Percentiles rank a stretch among this genome's conserved stretches.
phyloP scores from a whole-genome alignment of 2,329 filamentous ascomycete genomes.

The Cladosporium sp. region DNA sequence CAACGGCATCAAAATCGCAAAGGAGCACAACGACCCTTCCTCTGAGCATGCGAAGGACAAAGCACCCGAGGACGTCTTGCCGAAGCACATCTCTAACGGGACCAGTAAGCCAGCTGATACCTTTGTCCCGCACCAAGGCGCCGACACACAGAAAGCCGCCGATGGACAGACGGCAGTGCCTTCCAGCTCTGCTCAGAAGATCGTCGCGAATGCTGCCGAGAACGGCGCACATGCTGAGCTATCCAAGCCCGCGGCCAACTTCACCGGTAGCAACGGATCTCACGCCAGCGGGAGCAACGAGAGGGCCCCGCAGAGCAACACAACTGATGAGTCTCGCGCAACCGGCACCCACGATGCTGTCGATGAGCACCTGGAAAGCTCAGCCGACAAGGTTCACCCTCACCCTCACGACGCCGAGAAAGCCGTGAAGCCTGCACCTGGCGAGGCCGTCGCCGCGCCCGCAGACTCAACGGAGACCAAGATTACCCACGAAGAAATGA shows the following conservation, averaged over 20 bases:
- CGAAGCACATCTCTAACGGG: conserved; percentile 20
- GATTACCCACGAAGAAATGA: conserved; percentile 37
- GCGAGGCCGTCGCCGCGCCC: conserved; percentile 34
- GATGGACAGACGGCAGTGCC: neutral
- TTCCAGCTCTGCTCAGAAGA: conserved; percentile 14
- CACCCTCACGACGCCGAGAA: conserved; percentile 32
- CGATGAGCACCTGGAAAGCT: conserved; percentile 27
- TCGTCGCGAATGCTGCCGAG: conserved; percentile 22
- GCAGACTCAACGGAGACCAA: conserved; percentile 30
- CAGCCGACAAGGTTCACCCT: conserved; percentile 30
- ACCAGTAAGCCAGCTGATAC: conserved; percentile 20
- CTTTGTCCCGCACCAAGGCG: conserved; percentile 20
- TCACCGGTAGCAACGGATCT: conserved; percentile 13
- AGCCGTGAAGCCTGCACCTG: conserved; percentile 27
- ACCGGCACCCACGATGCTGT: conserved; percentile 24
- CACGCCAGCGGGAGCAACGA: conserved; percentile 13
- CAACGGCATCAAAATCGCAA: conserved; percentile 21
- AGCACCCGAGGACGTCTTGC: conserved; percentile 15
- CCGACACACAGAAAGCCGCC: conserved; percentile 14
- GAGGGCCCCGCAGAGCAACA: neutral
- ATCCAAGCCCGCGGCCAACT: conserved; percentile 20
- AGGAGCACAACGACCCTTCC: conserved; percentile 17
- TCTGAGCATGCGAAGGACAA: conserved; percentile 12
- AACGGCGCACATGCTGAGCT: conserved; percentile 19
- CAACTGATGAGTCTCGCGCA: conserved; percentile 21